These are phyloP conservation scores for Capronia coronata DNA, from an alignment of 2,329 filamentous ascomycete species.

Conservation along the genomic window DNA sequence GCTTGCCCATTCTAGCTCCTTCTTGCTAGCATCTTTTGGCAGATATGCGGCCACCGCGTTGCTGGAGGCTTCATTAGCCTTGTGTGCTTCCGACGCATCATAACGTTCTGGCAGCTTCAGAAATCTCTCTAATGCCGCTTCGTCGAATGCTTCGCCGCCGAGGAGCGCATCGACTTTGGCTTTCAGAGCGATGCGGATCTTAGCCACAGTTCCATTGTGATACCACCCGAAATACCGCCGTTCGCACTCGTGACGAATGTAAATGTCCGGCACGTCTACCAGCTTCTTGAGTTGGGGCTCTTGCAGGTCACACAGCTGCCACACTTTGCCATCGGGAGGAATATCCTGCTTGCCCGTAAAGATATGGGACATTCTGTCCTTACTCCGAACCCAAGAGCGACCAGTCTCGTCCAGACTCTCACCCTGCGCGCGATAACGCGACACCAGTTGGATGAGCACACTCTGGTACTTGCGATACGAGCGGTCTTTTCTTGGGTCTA, in stretches of 20 bases:
- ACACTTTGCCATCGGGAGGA: constrained; percentile 76
- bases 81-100: background rate
- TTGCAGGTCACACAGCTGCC: constrained; percentile 87
- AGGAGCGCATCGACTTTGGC: constrained; percentile 69
- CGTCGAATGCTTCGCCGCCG: constrained; percentile 32
- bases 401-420: constrained; percentile 15
- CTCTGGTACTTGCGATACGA: constrained; percentile 81
- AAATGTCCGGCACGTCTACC: constrained; percentile 45
- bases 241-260: constrained; percentile 55
- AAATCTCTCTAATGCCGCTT: constrained; percentile 35
- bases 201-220: constrained; percentile 70
- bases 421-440: constrained; percentile 30
- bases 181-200: constrained; percentile 81
- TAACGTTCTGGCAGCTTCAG: constrained; percentile 34
- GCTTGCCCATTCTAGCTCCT: constrained; percentile 24
- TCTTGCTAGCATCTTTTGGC: constrained; percentile 12
- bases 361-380: constrained; percentile 51
- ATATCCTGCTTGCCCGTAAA: constrained; percentile 71
- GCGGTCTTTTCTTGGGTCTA: constrained; percentile 74
- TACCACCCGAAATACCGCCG: constrained; percentile 71
- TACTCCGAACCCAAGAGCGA: constrained; percentile 21
- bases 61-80: constrained; percentile 1
- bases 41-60: constrained; percentile 9
- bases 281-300: constrained; percentile 67
- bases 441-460: constrained; percentile 68